These are phyloP conservation scores for Peronospora destructor DNA, from an alignment of 352 stramenopile genomes.

Conservation along the genomic window DNA sequence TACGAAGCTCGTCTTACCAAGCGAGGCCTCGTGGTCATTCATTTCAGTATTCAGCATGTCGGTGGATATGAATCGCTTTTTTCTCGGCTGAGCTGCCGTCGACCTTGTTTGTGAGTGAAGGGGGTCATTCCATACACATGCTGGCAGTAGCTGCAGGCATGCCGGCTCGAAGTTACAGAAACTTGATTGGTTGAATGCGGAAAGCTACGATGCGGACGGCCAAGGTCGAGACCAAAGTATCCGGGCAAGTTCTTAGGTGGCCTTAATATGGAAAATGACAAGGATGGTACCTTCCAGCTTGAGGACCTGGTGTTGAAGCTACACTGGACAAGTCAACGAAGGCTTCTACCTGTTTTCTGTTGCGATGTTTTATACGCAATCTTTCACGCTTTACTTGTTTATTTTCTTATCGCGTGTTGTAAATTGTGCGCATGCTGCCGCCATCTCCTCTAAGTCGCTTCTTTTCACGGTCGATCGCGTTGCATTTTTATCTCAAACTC, in stretches of 20 bases:
- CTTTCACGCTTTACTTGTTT: conserved; percentile 23
- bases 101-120: no score
- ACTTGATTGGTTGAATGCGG: conserved; percentile 55
- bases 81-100: conserved; percentile 84
- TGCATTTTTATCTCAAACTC: conserved; percentile 19
- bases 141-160: conserved; percentile 33
- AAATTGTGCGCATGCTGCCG: conserved; percentile 8
- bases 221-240: conserved; percentile 27
- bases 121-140: conserved; percentile 66
- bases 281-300: conserved; percentile 41
- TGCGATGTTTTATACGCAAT: no score
- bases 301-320: conserved; percentile 66
- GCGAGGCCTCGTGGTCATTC: conserved; percentile 10
- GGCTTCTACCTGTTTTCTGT: background rate
- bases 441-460: conserved; percentile 24
- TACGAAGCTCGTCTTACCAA: background rate
- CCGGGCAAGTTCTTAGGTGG: conserved; percentile 61
- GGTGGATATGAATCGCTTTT: conserved; percentile 82
- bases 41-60: conserved; percentile 4
- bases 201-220: conserved; percentile 77
- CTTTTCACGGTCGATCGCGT: conserved; percentile 3
- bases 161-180: conserved; percentile 52
- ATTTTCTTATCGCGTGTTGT: conserved; percentile 14
- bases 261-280: conserved; percentile 44
- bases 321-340: conserved; percentile 39